Evolutionary conservation across 345 rosid species (phyloP).

Genomic region (Brassica juncea): DNA sequence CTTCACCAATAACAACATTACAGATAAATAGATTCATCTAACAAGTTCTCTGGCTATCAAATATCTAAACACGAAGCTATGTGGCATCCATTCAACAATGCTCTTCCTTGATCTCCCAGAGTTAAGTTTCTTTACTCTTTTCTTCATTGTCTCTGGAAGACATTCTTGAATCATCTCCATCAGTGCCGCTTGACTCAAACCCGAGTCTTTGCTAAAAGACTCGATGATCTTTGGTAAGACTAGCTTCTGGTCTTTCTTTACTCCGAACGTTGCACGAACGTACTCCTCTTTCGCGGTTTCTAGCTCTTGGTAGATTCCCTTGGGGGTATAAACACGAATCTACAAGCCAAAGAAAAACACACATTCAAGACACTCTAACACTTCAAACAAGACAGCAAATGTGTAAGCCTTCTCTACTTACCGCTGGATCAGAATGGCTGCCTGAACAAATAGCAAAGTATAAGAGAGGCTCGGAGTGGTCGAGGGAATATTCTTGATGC

Average conservation of each 20-base stretch:
- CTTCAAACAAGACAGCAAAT: neutral
- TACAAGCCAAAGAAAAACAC: conserved; percentile 35
- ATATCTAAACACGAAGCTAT: conserved; percentile 81
- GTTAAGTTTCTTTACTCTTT: conserved; percentile 55
- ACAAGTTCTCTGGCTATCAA: conserved; percentile 76
- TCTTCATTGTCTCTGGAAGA: conserved; percentile 58
- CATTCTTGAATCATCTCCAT: conserved; percentile 73
- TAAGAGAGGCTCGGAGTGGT: conserved; percentile 71
- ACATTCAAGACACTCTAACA: conserved; percentile 12
- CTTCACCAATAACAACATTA: conserved; percentile 18
- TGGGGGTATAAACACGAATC: conserved; percentile 78
- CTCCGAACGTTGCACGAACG: conserved; percentile 68
- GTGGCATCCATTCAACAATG: conserved; percentile 80
- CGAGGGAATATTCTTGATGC: conserved; percentile 66
- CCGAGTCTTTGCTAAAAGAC: conserved; percentile 69
- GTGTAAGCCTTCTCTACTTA: conserved; percentile 40
- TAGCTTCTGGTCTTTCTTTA: conserved; percentile 74
- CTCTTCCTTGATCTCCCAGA: conserved; percentile 64
- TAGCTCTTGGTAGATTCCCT: conserved; percentile 75
- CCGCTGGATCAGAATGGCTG: conserved; percentile 97
- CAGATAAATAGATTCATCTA: conserved; percentile 43
- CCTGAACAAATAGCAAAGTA: conserved; percentile 88
- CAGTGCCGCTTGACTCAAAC: conserved; percentile 55
- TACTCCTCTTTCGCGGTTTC: conserved; percentile 87
- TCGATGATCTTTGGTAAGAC: conserved; percentile 80